Evolutionary conservation across 257 asterid species (phyloP).

Genomic region (Coffea eugenioides): DNA sequence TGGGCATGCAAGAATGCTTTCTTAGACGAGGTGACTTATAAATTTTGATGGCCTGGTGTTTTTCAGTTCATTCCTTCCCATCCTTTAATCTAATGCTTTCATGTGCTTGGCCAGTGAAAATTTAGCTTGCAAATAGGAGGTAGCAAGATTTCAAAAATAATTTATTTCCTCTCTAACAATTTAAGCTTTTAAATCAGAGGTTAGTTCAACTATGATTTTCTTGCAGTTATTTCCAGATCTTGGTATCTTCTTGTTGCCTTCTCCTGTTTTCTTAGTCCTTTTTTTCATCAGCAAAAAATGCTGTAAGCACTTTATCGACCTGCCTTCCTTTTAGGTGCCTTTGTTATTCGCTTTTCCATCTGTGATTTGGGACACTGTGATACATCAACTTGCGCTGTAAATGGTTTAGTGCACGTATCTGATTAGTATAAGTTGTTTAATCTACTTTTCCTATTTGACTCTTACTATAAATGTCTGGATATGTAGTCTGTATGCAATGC

Average conservation of each 20-base stretch:
- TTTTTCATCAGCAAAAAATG: not conserved
- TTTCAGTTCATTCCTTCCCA: not conserved
- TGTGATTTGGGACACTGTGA: not conserved
- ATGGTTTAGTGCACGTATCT: not conserved
- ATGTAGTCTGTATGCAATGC: slow-evolving; percentile 70
- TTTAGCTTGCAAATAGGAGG: not conserved
- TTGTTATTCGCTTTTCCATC: not conserved
- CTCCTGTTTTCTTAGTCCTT: not conserved
- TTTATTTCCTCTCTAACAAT: not conserved
- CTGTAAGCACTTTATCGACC: not conserved
- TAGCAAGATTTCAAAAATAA: not conserved
- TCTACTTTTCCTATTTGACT: not conserved
- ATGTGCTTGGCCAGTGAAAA: not conserved
- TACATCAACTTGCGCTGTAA: not conserved
- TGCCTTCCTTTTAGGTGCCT: not conserved
- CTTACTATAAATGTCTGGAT: not conserved
- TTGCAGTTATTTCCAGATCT: not conserved
- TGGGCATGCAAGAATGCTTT: not conserved
- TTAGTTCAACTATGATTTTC: not conserved
- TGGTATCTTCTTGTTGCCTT: not conserved
- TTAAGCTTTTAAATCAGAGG: not conserved
- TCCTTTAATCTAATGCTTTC: not conserved
- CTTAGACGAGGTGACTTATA: not conserved
- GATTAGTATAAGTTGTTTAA: not conserved
- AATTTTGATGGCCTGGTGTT: too few species aligned